Conservation (phyloP, 2,329 filamentous ascomycete genomes). For the Epichloe sibirici region DNA sequence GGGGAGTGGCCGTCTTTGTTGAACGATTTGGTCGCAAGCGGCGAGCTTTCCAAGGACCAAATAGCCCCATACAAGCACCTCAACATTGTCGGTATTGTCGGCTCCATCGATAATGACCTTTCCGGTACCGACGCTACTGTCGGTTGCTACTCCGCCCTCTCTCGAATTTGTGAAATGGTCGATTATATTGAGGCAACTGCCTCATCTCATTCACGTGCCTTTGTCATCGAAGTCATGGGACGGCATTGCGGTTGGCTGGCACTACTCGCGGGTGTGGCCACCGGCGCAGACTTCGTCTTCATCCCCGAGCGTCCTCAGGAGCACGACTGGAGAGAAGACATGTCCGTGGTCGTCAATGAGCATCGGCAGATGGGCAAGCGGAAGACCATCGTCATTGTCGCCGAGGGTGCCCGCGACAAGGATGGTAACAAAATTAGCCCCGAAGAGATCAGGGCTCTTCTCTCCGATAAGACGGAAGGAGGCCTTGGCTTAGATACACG, state of each 20-base stretch:
- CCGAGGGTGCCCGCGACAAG: slow-evolving; percentile 82
- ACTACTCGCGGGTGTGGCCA: slow-evolving; percentile 89
- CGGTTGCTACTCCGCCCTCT: slow-evolving; percentile 87
- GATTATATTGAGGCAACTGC: slow-evolving; percentile 96
- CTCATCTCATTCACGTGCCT: slow-evolving; percentile 85
- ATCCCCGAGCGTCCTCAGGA: slow-evolving; percentile 87
- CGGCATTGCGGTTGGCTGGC: slow-evolving; percentile 96
- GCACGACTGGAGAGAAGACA: slow-evolving; percentile 79
- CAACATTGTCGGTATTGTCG: slow-evolving; percentile 93
- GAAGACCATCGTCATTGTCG: slow-evolving; percentile 96
- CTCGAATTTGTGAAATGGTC: slow-evolving; percentile 87
- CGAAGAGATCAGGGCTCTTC: slow-evolving; percentile 70
- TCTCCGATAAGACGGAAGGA: slow-evolving; percentile 54
- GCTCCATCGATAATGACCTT: slow-evolving; percentile 97
- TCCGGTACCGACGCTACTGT: slow-evolving; percentile 96
- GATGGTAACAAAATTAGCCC: slow-evolving; percentile 75
- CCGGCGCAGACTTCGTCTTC: slow-evolving; percentile 92
- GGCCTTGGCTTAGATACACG: slow-evolving; percentile 79
- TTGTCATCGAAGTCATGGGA: slow-evolving; percentile 98
- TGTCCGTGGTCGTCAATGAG: slow-evolving; percentile 68
- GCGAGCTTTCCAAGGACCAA: slow-evolving; percentile 59
- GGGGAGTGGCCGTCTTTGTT: slow-evolving; percentile 83
- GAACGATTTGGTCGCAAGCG: slow-evolving; percentile 66
- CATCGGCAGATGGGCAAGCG: slow-evolving; percentile 84
- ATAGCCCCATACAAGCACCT: slow-evolving; percentile 68